Base-by-base conservation (phyloP, 306 rosid genomes). In the Styphnolobium japonicum region DNA sequence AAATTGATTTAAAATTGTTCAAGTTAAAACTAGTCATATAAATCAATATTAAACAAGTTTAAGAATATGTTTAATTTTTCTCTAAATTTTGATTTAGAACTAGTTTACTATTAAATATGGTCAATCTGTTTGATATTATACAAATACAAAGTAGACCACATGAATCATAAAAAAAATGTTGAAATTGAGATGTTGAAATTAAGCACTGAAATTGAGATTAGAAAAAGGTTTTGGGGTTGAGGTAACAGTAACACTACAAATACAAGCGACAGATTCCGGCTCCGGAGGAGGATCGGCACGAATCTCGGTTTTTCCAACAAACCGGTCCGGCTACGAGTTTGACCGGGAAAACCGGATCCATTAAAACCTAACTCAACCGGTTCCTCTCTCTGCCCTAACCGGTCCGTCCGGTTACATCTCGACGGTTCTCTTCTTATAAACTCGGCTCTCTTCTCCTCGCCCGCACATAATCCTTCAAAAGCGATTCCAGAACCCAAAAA, bases 401-500 rank as follows among this genome's bases (percentile, higher is more conserved):
- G 97, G 93, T 87, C 80, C 88, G 42, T 85, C 82, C 88, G 79
- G 94, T 90, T 43, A 48, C 46, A 8, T 71, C 15, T 22, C 10
- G 83, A 29, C 89, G 88, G 84, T 91, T 88, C 82, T 82, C 68
- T 5, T 48, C 80, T 72, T 5, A 18, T 43, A 10, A 49, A 60
- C 89, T 88, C 94, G 98, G 94, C 87, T 91, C 77, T 85, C 75
- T 57, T 67, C 65, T 48, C 42, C 25, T 12, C 71, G 12, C 34
- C 70, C 45, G 33, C 46, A 51, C 61, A n/a, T 76, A 70, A 19
- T 29, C 61, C 34, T 19, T 76, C 65, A 51, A 52, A 21, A 10
- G 25, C 75, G 48, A 66, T 40, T 46, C 75, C 51, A 66, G 48
- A 60, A 27, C 70, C 72, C 82, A 76, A 40, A 31, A 65, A 52